A percentile compares a stretch with the other conserved stretches of the same genome.
phyloP scores from a whole-genome alignment of 805 yeast genomes.

The Yarrowia yakushimensis region DNA sequence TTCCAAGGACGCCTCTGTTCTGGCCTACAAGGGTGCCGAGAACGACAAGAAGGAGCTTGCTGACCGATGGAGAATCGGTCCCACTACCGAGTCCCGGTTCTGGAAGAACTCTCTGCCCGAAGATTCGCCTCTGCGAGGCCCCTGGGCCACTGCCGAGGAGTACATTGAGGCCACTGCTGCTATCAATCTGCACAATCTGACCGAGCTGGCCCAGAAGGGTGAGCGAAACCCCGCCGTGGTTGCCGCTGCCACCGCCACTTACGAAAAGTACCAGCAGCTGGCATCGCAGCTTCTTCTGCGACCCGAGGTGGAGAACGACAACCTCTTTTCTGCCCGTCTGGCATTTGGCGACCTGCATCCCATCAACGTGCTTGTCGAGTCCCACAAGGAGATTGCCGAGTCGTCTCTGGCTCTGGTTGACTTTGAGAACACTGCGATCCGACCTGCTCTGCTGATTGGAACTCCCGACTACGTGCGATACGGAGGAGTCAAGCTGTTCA shows the following conservation, averaged over 20 bases:
- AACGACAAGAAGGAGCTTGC: constrained; percentile 45
- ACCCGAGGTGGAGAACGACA: constrained; percentile 46
- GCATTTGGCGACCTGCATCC: constrained; percentile 87
- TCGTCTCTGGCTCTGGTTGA: constrained; percentile 55
- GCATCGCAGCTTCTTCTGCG: constrained; percentile 55
- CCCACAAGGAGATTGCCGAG: constrained; percentile 37
- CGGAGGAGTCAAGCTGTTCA: constrained; percentile 82
- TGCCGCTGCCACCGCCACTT: constrained; percentile 55
- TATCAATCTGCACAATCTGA: constrained; percentile 61
- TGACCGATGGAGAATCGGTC: constrained; percentile 85
- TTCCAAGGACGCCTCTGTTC: constrained; percentile 42
- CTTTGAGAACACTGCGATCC: constrained; percentile 74
- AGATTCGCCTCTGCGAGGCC: constrained; percentile 58
- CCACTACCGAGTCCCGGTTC: constrained; percentile 74
- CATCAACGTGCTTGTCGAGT: constrained; percentile 65
- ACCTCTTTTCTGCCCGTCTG: constrained; percentile 65
- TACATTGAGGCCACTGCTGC: constrained; percentile 61
- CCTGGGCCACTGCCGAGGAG: constrained; percentile 69
- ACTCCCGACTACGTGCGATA: constrained; percentile 84
- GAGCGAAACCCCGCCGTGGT: constrained; percentile 39
- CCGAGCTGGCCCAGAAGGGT: constrained; percentile 52
- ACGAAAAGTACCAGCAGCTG: constrained; percentile 54
- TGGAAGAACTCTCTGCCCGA: constrained; percentile 63
- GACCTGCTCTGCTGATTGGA: constrained; percentile 74
- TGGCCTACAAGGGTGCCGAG: constrained; percentile 59